Evolutionary conservation across 176 grass and related monocot genomes (phyloP).

Genomic region (Alloteropsis semialata): DNA sequence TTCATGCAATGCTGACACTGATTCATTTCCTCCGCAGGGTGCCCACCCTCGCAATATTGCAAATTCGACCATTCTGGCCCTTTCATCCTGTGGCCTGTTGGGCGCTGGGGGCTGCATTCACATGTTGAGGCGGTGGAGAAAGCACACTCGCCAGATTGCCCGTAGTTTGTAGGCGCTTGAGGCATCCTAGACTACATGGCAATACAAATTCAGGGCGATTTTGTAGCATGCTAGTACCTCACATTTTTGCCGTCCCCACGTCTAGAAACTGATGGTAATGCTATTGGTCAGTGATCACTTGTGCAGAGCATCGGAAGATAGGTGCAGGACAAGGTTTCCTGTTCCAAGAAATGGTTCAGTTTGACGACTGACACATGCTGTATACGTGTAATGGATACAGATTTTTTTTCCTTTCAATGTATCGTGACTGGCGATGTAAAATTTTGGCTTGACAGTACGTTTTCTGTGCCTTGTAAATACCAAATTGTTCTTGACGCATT

Average conservation of each 20-base stretch:
- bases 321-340: neutral
- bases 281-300: neutral
- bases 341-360: neutral
- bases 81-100: conserved; percentile 62
- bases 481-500: too few species aligned
- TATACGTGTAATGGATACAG: neutral
- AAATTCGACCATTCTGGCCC: conserved; percentile 71
- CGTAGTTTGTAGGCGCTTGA: conserved; percentile 44
- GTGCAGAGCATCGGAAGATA: neutral
- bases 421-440: neutral
- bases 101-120: conserved; percentile 56
- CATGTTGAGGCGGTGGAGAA: conserved; percentile 64
- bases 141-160: conserved; percentile 51
- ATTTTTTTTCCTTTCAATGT: neutral
- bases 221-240: conserved; percentile 5
- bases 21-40: conserved; percentile 42
- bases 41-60: conserved; percentile 36
- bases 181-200: neutral
- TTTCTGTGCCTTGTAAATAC: too few species aligned
- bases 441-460: too few species aligned
- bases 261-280: neutral
- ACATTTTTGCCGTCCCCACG: neutral
- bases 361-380: neutral
- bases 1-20: neutral
- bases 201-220: neutral